Evolutionary conservation across 2,329 filamentous ascomycete genomes (phyloP).

Genomic region (Trichoderma sp.): DNA sequence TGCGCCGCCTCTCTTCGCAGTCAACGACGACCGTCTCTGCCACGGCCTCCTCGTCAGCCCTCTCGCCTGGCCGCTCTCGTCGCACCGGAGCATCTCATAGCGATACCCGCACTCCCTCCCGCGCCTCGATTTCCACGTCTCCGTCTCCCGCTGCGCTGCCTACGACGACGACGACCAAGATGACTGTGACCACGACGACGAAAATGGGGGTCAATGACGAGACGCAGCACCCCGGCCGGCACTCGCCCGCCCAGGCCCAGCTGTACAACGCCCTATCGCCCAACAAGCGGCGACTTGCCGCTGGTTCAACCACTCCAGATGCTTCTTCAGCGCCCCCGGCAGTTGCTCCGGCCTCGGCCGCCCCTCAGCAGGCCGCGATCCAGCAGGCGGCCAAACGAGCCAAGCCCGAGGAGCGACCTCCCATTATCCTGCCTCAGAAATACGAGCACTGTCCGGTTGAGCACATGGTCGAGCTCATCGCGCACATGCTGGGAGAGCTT

Average conservation of each 20-base stretch:
- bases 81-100: slow-evolving; percentile 5
- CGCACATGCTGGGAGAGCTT: slow-evolving; percentile 93
- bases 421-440: slow-evolving; percentile 65
- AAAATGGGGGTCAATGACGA: slow-evolving; percentile 5
- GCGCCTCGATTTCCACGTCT: slow-evolving; percentile 10
- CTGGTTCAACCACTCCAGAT: slow-evolving; percentile 18
- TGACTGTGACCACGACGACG: slow-evolving; percentile 8
- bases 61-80: slow-evolving; percentile 13
- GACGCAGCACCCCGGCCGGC: background rate
- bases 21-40: slow-evolving; percentile 12
- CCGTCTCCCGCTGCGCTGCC: background rate
- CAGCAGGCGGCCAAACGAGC: slow-evolving; percentile 54
- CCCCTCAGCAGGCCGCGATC: slow-evolving; percentile 11
- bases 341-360: slow-evolving; percentile 2
- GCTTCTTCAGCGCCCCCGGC: slow-evolving; percentile 4
- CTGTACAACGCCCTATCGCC: slow-evolving; percentile 36
- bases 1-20: slow-evolving; percentile 22
- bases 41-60: slow-evolving; percentile 22
- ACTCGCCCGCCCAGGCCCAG: slow-evolving; percentile 13
- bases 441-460: slow-evolving; percentile 84
- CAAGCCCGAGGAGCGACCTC: slow-evolving; percentile 52
- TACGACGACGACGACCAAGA: slow-evolving; percentile 3
- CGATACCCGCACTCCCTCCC: slow-evolving; percentile 19
- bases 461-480: slow-evolving; percentile 86
- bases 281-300: slow-evolving; percentile 40